phyloP scores from a whole-genome alignment of 2,329 filamentous ascomycete species.

The Ceratocystis albifundus region DNA sequence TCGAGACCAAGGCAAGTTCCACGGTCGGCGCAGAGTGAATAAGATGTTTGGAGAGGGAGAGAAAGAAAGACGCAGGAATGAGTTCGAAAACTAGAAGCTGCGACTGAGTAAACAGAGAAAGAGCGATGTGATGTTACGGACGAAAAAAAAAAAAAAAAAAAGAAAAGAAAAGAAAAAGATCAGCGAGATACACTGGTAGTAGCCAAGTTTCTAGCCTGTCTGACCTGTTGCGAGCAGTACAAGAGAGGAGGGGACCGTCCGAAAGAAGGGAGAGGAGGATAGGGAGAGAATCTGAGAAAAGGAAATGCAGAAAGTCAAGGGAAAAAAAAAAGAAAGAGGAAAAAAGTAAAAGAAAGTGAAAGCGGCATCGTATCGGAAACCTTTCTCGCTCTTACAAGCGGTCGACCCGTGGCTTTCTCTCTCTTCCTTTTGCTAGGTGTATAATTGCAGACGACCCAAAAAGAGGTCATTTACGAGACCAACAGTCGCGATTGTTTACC shows the following conservation, averaged over 20 bases:
- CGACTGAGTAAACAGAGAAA: neutral
- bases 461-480: constrained; percentile 7
- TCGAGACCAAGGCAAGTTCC: neutral
- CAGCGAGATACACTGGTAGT: neutral
- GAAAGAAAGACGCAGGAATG: neutral
- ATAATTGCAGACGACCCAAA: constrained; percentile 11
- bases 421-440: constrained; percentile 12
- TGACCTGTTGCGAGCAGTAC: neutral
- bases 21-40: neutral
- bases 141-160: constrained; percentile 1
- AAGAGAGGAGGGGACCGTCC: neutral
- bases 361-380: neutral
- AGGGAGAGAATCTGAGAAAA: neutral
- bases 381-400: neutral
- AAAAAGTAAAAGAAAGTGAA: neutral
- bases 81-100: neutral
- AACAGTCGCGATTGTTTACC: constrained; percentile 16
- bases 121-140: neutral
- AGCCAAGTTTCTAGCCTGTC: neutral
- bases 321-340: neutral
- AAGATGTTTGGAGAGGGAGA: neutral
- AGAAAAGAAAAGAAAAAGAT: neutral
- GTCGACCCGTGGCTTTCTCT: neutral
- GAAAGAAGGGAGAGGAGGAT: constrained; percentile 4
- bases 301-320: neutral